Evolutionary conservation across 306 rosid species (phyloP), one percentile per base, ranked within the genome.

Genomic region (Albizia julibrissin): DNA sequence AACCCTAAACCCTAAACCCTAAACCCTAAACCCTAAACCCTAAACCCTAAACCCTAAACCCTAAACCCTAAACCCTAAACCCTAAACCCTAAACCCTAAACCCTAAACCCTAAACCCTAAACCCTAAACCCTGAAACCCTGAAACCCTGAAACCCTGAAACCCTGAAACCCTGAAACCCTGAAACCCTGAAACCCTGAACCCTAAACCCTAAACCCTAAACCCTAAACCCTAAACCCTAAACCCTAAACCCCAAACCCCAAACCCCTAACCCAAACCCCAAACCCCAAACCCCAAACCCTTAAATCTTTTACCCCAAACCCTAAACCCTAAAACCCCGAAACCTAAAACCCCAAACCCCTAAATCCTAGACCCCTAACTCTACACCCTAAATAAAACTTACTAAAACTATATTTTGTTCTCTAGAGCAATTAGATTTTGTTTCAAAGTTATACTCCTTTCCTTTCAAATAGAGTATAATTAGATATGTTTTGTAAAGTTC

Each of bases 31-130:
- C n/a, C 58, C 58, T 16, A 29, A 15, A 18, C n/a, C n/a, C 58
- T 16, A 15, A 15, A 4, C n/a, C n/a, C n/a, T 3, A 15, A 15
- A 4, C n/a, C n/a, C n/a, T 3, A 15, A 15, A 18, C n/a, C n/a
- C 58, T 16, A 15, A 15, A 18, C n/a, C n/a, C 58, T 16, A 15
- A 15, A 18, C n/a, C n/a, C 58, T 16, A 15, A 15, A 10, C 49
- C 49, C 58, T 18, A 15, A 50, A 4, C 46, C 46, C 58, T 37
- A 22, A 37, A 43, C 9, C 84, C 84, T 49, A 10, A 81, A 46
- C 24, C 80, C 75, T 24, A 11, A 81, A 64, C 47, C 44, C 70
- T 9, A 61, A 80, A 61, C 72, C 80, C 68, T 7, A 49, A 81
- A 47, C 80, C 80, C 66, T 12, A 33, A 74, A 31, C 18, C 59